Percentiles rank a stretch among this genome's conserved stretches.
phyloP scores from a whole-genome alignment of 1,284 basidiomycete genomes.

The Ceratobasidium sp. region DNA sequence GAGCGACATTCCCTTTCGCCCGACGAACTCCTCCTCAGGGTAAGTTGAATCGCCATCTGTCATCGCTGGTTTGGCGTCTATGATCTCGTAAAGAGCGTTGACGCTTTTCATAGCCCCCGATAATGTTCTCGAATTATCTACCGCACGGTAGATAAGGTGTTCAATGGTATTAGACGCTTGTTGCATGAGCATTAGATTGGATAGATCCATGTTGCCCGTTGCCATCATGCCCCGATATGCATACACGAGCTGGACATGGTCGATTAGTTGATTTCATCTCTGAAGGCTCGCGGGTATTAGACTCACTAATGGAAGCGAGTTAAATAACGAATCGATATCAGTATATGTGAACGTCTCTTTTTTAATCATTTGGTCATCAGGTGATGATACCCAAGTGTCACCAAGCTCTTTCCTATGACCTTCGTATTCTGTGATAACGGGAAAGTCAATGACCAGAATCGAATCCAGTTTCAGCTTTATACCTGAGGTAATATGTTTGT shows the following conservation, averaged over 20 bases:
- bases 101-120: constrained; percentile 27
- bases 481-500: constrained; percentile 28
- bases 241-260: constrained; percentile 4
- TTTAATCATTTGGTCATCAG: neutral
- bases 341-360: neutral
- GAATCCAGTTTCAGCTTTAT: neutral
- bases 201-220: neutral
- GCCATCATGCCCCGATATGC: neutral
- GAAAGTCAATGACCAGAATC: neutral
- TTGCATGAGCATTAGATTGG: constrained; percentile 2
- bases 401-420: neutral
- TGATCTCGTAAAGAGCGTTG: constrained; percentile 42
- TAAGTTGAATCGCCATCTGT: constrained; percentile 41
- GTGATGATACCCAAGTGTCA: constrained; percentile 23
- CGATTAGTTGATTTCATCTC: neutral
- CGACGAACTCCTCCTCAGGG: constrained; percentile 10
- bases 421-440: constrained; percentile 28
- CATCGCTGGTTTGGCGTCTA: constrained; percentile 28
- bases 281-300: neutral
- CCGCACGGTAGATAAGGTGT: constrained; percentile 7
- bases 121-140: constrained; percentile 4
- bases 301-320: constrained; percentile 3
- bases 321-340: constrained; percentile 13
- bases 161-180: constrained; percentile 31
- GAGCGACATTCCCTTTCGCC: constrained; percentile 40